Evolutionary conservation across 768 basidiomycete species (phyloP).

Genomic region (Trametes coccinea): DNA sequence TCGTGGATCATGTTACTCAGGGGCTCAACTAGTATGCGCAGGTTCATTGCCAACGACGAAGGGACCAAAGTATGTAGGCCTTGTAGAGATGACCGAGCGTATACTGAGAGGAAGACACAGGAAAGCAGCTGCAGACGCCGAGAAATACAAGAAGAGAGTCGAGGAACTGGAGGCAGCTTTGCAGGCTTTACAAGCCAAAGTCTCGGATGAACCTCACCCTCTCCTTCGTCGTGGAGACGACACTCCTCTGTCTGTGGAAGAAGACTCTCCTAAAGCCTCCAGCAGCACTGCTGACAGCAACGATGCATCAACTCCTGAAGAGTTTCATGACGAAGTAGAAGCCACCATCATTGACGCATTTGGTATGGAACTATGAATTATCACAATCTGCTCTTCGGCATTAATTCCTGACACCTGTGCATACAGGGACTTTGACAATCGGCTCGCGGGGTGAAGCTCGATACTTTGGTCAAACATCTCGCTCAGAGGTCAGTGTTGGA

Average conservation of each 20-base stretch:
- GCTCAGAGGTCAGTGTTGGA: constrained; percentile 54
- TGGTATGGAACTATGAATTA: no score
- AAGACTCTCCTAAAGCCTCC: not conserved
- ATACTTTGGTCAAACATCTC: constrained; percentile 66
- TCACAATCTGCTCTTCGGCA: no score
- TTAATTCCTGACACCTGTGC: not conserved
- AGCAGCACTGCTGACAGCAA: not conserved
- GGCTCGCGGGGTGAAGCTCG: constrained; percentile 52
- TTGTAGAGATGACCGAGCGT: no score
- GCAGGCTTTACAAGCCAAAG: constrained; percentile 44
- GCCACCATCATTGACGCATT: constrained; percentile 37
- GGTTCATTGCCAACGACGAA: constrained; percentile 60
- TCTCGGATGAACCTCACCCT: constrained; percentile 48
- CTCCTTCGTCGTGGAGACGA: constrained; percentile 42
- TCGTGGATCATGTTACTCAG: not conserved
- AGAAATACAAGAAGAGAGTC: constrained; percentile 67
- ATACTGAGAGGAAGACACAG: constrained; percentile 29
- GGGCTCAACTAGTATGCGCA: constrained; percentile 20
- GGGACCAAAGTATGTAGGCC: constrained; percentile 47
- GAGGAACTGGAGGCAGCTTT: constrained; percentile 66
- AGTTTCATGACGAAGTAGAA: not conserved
- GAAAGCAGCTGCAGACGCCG: constrained; percentile 62
- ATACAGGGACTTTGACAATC: constrained; percentile 57
- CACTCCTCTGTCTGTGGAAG: not conserved
- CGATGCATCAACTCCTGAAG: not conserved